Conservation (phyloP, 2,329 filamentous ascomycete genomes). For the Stachybotrys elegans region DNA sequence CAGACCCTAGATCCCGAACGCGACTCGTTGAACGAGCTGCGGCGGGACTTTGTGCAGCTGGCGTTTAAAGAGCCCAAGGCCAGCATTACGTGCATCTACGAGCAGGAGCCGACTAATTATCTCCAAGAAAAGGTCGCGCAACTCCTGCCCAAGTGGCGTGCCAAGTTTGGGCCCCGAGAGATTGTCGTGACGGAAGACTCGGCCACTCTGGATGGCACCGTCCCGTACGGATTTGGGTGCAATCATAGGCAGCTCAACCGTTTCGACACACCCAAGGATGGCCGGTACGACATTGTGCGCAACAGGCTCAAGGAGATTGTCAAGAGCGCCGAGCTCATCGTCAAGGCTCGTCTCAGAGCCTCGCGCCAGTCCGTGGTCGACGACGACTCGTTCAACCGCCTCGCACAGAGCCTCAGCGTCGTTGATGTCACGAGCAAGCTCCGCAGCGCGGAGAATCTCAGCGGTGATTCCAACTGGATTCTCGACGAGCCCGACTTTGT, state of each 20-base stretch:
- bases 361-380: neutral
- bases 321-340: neutral
- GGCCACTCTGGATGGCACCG: neutral
- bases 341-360: neutral
- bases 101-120: neutral
- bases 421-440: neutral
- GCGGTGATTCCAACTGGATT: conserved; percentile 1
- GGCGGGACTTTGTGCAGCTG: neutral
- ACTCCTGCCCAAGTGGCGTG: neutral
- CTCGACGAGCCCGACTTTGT: neutral
- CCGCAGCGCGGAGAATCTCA: neutral
- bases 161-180: neutral
- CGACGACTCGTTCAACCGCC: neutral
- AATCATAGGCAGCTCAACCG: neutral
- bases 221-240: neutral
- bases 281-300: neutral
- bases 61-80: neutral
- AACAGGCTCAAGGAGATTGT: neutral
- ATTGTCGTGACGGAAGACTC: neutral
- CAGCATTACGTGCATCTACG: neutral
- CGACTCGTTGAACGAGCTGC: neutral
- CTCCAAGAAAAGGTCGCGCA: neutral
- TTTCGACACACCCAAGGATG: neutral
- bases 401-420: neutral
- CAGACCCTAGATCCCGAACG: neutral